A percentile compares a stretch with the other conserved stretches of the same genome.
Evolutionary conservation across 1,284 basidiomycete genomes (phyloP).

Genomic region (Microbotryum violaceum): DNA sequence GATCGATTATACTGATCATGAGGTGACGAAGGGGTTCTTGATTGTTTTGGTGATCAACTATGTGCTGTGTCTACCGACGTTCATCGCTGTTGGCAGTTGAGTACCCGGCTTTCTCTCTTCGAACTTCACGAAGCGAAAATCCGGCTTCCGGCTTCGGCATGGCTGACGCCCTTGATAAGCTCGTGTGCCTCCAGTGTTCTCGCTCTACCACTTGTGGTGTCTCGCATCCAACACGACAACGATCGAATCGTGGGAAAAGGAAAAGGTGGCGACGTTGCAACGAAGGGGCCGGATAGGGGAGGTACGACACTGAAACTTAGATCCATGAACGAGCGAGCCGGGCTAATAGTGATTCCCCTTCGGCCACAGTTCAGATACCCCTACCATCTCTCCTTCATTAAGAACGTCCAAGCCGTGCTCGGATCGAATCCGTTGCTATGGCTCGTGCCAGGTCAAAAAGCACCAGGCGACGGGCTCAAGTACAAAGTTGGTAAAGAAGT

Average conservation of each 20-base stretch:
- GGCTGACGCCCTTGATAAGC: too few relatives aligned
- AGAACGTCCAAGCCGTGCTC: conserved; percentile 69
- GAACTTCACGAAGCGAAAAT: conserved; percentile 36
- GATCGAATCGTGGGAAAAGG: conserved; percentile 96
- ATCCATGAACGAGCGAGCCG: not conserved
- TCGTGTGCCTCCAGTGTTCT: conserved; percentile 38
- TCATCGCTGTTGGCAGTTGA: conserved; percentile 64
- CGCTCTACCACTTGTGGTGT: conserved; percentile 78
- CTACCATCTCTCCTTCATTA: conserved; percentile 65
- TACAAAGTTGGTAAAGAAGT: conserved; percentile 63
- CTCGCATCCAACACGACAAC: conserved; percentile 82
- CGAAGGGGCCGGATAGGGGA: conserved; percentile 77
- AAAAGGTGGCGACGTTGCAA: conserved; percentile 78
- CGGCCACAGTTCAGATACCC: conserved; percentile 71
- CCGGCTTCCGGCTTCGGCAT: too few relatives aligned
- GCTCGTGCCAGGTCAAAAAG: conserved; percentile 63
- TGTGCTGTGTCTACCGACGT: conserved; percentile 72
- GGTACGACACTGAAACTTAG: conserved; percentile 43
- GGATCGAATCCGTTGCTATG: conserved; percentile 66
- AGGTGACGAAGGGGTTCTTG: too few relatives aligned
- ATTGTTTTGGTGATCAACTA: conserved; percentile 62
- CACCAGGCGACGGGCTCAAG: conserved; percentile 63
- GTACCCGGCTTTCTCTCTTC: conserved; percentile 52
- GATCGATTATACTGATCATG: too few relatives aligned
- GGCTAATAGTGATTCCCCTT: not conserved